Percentiles rank a stretch among this genome's conserved stretches.
phyloP scores from a whole-genome alignment of 2,329 filamentous ascomycete species.

The Alternaria dauci region DNA sequence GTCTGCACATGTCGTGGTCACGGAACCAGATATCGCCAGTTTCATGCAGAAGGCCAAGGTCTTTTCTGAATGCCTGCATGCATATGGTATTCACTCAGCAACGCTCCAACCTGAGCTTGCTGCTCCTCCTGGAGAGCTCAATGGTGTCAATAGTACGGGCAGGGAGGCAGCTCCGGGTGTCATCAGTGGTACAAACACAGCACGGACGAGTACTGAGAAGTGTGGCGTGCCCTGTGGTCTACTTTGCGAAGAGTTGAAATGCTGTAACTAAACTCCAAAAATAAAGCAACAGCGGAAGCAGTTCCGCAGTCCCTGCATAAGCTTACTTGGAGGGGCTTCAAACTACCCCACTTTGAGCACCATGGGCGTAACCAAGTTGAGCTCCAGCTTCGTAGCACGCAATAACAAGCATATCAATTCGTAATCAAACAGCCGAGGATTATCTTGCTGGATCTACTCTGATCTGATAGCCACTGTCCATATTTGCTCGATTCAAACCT shows the following conservation, averaged over 20 bases:
- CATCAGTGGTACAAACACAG: conserved; percentile 26
- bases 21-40: conserved; percentile 62
- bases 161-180: conserved; percentile 9
- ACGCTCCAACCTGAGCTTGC: conserved; percentile 73
- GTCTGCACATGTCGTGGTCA: conserved; percentile 72
- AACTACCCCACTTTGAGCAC: conserved; percentile 11
- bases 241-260: conserved; percentile 62
- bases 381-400: not conserved
- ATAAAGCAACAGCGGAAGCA: not conserved
- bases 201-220: conserved; percentile 42
- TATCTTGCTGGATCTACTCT: not conserved
- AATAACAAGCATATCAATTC: not conserved
- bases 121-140: not conserved
- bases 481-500: not conserved
- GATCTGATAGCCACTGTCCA: not conserved
- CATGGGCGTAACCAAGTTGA: not conserved
- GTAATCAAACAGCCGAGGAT: not conserved
- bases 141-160: not conserved
- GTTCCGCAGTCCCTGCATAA: conserved; percentile 11
- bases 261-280: conserved; percentile 39
- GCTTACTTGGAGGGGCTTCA: conserved; percentile 15
- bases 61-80: conserved; percentile 74
- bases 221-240: conserved; percentile 64
- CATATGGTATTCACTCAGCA: conserved; percentile 75
- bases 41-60: conserved; percentile 70